Evolutionary conservation across 2,329 filamentous ascomycete species (phyloP).

Genomic region (Pestalotiopsis sp.): DNA sequence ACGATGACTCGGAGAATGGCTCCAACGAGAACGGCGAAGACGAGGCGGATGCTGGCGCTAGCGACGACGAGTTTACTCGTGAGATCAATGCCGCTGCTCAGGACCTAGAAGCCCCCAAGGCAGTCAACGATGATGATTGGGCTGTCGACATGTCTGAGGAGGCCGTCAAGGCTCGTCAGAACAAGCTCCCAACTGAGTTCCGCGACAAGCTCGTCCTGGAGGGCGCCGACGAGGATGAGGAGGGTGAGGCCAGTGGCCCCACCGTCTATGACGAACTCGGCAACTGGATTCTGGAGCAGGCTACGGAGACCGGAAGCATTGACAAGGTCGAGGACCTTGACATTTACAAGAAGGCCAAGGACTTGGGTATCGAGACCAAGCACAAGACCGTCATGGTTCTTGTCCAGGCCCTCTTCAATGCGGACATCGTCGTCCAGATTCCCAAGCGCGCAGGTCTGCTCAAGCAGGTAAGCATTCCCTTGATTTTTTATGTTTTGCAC

Average conservation of each 20-base stretch:
- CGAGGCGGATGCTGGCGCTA: slow-evolving; percentile 68
- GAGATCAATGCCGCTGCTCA: slow-evolving; percentile 69
- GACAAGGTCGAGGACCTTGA: slow-evolving; percentile 84
- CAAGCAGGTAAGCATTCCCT: slow-evolving; percentile 67
- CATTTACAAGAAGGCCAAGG: slow-evolving; percentile 96
- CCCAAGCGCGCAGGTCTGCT: slow-evolving; percentile 81
- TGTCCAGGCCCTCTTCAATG: slow-evolving; percentile 90
- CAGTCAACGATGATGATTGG: slow-evolving; percentile 88
- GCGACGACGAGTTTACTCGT: slow-evolving; percentile 90
- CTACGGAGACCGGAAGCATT: slow-evolving; percentile 69
- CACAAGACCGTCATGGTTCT: slow-evolving; percentile 91
- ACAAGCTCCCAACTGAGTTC: slow-evolving; percentile 90
- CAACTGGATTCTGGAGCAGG: slow-evolving; percentile 83
- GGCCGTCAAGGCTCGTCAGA: slow-evolving; percentile 91
- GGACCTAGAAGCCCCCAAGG: slow-evolving; percentile 52
- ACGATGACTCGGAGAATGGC: slow-evolving; percentile 66
- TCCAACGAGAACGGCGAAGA: slow-evolving; percentile 56
- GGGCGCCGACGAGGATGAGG: slow-evolving; percentile 76
- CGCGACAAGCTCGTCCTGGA: slow-evolving; percentile 88
- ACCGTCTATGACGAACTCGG: slow-evolving; percentile 89
- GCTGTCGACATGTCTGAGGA: slow-evolving; percentile 95
- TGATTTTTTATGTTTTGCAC: neutral
- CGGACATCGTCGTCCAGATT: slow-evolving; percentile 87
- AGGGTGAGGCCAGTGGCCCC: slow-evolving; percentile 73
- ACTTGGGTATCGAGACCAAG: slow-evolving; percentile 91